Percentiles rank a stretch among this genome's conserved stretches.
Evolutionary conservation across 2,329 filamentous ascomycete species (phyloP).

Genomic region (Colletotrichum neosansevieriae): DNA sequence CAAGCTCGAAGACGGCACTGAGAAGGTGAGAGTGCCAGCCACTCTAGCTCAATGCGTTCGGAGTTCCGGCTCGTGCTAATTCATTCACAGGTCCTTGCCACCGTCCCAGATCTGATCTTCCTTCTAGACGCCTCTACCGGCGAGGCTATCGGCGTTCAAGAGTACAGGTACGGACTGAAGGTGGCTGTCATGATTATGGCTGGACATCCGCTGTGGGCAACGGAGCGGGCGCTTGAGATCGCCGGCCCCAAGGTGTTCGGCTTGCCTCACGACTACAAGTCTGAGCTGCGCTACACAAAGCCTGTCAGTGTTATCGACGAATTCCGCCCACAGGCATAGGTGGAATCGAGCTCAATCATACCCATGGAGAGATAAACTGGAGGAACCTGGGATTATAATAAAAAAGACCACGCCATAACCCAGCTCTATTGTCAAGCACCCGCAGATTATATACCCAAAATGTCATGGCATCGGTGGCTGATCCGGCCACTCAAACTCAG

Average conservation of each 20-base stretch:
- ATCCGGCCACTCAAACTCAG: conserved; percentile 9
- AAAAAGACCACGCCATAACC: not conserved
- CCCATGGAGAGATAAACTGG: not conserved
- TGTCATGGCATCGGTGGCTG: conserved; percentile 3
- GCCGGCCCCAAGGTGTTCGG: conserved; percentile 41
- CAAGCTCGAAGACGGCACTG: conserved; percentile 39
- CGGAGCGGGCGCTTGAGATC: conserved; percentile 42
- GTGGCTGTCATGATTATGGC: conserved; percentile 43
- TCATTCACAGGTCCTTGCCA: conserved; percentile 47
- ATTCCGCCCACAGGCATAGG: conserved; percentile 18
- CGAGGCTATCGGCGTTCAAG: conserved; percentile 52
- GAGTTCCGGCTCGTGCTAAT: not conserved
- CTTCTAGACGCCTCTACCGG: conserved; percentile 53
- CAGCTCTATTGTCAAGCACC: not conserved
- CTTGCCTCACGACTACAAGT: conserved; percentile 38
- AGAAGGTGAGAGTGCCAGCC: conserved; percentile 41
- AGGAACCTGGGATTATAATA: not conserved
- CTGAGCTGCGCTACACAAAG: conserved; percentile 34
- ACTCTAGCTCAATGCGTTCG: not conserved
- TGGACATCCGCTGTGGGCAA: conserved; percentile 30
- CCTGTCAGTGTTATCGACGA: conserved; percentile 41
- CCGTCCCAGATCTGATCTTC: conserved; percentile 56
- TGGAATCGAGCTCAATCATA: accelerated
- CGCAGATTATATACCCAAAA: not conserved
- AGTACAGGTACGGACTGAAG: conserved; percentile 49